Conservation (phyloP, 2,329 filamentous ascomycete genomes). For the Aspergillus brasiliensis region DNA sequence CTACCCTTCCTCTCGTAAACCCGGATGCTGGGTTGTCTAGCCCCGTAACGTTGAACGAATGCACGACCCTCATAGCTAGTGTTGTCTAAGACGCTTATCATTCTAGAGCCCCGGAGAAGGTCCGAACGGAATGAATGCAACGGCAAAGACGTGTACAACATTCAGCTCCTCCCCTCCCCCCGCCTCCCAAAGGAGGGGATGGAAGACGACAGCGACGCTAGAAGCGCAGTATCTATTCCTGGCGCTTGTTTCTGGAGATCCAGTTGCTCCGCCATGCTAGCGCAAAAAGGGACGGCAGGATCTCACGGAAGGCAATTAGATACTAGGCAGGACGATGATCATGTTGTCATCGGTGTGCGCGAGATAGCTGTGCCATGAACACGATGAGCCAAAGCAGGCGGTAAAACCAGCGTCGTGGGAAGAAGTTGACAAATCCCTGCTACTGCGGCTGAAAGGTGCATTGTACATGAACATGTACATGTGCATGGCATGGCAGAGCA, state of each 20-base stretch:
- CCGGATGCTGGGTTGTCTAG: not conserved
- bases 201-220: not conserved
- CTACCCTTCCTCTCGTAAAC: not conserved
- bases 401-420: not conserved
- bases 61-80: not conserved
- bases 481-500: not conserved
- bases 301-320: too few species aligned
- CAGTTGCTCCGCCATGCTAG: not conserved
- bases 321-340: too few species aligned
- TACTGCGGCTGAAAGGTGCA: constrained; percentile 2
- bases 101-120: not conserved
- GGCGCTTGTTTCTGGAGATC: not conserved
- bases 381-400: not conserved
- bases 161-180: too few species aligned
- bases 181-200: not conserved
- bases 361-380: too few species aligned
- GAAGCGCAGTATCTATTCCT: not conserved
- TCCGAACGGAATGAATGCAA: not conserved
- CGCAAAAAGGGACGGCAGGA: not conserved
- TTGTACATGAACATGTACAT: not conserved
- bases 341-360: too few species aligned
- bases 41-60: not conserved
- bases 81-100: not conserved
- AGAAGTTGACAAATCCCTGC: not conserved
- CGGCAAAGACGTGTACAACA: not conserved